These are phyloP conservation scores for Pseudogymnoascus verrucosus DNA, from an alignment of 2,329 filamentous ascomycete genomes.

Conservation along the genomic window DNA sequence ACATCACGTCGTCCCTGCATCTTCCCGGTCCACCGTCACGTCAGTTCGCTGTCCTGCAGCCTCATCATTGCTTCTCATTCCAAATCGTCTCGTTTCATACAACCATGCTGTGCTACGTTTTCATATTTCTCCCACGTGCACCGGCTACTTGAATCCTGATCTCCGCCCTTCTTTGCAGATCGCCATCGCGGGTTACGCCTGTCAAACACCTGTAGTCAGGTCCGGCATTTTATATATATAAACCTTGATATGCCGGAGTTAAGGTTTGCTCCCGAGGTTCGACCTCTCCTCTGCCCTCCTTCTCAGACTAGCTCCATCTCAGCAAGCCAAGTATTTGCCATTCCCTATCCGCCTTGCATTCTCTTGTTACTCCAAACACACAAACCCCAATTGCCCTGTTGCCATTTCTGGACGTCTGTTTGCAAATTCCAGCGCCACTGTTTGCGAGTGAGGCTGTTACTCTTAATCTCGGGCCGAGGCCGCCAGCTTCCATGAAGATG, in stretches of 20 bases:
- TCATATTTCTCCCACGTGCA: background rate
- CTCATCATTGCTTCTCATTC: background rate
- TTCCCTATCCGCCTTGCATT: background rate
- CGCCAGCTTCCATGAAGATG: background rate
- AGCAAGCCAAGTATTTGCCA: slow-evolving; percentile 1
- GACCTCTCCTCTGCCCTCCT: background rate
- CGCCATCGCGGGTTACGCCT: background rate
- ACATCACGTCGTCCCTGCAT: background rate
- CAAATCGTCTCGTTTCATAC: background rate
- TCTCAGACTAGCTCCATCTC: background rate
- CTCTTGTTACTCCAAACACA: background rate
- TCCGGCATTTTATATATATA: slow-evolving; percentile 1
- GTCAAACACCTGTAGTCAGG: background rate
- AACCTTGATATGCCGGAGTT: background rate
- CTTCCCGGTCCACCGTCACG: background rate
- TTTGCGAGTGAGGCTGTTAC: background rate
- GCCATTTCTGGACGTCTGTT: background rate
- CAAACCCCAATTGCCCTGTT: background rate
- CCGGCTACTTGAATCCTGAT: slow-evolving; percentile 1
- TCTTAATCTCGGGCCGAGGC: background rate
- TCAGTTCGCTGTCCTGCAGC: background rate
- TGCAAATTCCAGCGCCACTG: background rate
- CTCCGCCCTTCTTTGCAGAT: background rate
- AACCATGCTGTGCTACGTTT: background rate
- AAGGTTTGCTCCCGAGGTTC: background rate